These are phyloP conservation scores for Huntiella bhutanensis DNA, from an alignment of 2,329 filamentous ascomycete genomes.

Conservation along the genomic window DNA sequence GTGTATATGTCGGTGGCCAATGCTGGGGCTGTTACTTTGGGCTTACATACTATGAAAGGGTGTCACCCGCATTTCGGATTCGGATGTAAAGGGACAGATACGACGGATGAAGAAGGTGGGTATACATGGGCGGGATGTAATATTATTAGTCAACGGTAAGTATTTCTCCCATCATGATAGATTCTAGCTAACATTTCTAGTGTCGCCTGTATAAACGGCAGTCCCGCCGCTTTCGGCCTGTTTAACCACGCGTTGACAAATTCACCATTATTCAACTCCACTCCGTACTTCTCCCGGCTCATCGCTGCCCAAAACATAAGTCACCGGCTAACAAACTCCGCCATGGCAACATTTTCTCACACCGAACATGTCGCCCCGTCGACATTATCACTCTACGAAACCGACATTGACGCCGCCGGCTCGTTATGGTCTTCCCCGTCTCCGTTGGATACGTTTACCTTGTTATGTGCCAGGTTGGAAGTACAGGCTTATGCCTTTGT, in stretches of 20 bases:
- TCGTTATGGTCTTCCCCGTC: conserved; percentile 3
- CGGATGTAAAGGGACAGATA: conserved; percentile 23
- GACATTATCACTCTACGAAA: conserved; percentile 29
- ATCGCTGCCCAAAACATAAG: conserved; percentile 16
- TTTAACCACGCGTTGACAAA: conserved; percentile 27
- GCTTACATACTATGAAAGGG: conserved; percentile 34
- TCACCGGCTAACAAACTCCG: conserved; percentile 29
- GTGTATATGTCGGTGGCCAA: conserved; percentile 28
- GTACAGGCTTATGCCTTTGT: conserved; percentile 34
- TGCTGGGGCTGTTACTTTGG: conserved; percentile 29
- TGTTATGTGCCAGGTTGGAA: conserved; percentile 31
- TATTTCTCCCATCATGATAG: neutral
- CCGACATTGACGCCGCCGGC: conserved; percentile 31
- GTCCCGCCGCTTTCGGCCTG: conserved; percentile 25
- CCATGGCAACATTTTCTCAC: conserved; percentile 28
- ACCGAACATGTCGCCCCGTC: conserved; percentile 27
- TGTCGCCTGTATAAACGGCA: conserved; percentile 25
- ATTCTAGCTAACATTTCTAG: conserved; percentile 15
- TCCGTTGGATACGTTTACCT: conserved; percentile 20
- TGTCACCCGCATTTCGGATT: conserved; percentile 29
- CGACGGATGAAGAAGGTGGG: conserved; percentile 32
- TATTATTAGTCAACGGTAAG: conserved; percentile 30
- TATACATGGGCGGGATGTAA: conserved; percentile 35
- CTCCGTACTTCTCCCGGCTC: conserved; percentile 8
- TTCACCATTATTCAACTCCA: conserved; percentile 12